Evolutionary conservation across 352 stramenopile species (phyloP).

Genomic region (Hyaloperonospora brassicae): DNA sequence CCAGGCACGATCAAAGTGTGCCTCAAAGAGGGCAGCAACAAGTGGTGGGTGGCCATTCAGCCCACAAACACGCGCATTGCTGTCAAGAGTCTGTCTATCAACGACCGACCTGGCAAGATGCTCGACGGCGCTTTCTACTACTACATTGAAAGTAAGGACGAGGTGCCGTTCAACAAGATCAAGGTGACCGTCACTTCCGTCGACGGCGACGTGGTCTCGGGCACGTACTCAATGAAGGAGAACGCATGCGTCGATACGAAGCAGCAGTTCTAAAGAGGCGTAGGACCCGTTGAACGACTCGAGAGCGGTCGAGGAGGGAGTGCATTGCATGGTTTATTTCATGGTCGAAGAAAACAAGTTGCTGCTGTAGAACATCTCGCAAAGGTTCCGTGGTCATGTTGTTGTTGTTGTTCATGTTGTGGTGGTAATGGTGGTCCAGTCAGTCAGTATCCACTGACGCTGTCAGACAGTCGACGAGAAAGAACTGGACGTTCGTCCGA

Average conservation of each 20-base stretch:
- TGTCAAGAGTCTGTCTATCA: conserved; percentile 21
- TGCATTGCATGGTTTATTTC: too few species aligned
- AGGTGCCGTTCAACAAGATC: conserved; percentile 19
- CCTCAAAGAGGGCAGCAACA: conserved; percentile 22
- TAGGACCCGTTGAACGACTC: too few species aligned
- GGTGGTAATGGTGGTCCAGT: too few species aligned
- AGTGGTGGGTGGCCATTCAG: conserved; percentile 23
- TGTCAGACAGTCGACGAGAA: too few species aligned
- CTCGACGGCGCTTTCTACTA: conserved; percentile 21
- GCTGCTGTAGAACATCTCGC: too few species aligned
- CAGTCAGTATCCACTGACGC: too few species aligned
- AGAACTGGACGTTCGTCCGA: too few species aligned
- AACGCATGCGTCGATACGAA: conserved; percentile 17
- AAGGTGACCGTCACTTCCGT: conserved; percentile 20
- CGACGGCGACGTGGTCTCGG: conserved; percentile 12
- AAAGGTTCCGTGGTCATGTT: too few species aligned
- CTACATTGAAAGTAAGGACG: conserved; percentile 16
- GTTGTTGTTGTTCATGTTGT: too few species aligned
- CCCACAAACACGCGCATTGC: conserved; percentile 18
- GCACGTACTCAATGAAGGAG: conserved; percentile 20
- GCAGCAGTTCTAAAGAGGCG: conserved; percentile 15
- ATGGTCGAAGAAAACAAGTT: too few species aligned
- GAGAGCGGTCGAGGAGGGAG: too few species aligned
- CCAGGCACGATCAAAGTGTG: conserved; percentile 25
- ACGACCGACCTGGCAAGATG: conserved; percentile 17